Conservation (phyloP, 2,329 filamentous ascomycete genomes). For the Cladobotryum protrusum region DNA sequence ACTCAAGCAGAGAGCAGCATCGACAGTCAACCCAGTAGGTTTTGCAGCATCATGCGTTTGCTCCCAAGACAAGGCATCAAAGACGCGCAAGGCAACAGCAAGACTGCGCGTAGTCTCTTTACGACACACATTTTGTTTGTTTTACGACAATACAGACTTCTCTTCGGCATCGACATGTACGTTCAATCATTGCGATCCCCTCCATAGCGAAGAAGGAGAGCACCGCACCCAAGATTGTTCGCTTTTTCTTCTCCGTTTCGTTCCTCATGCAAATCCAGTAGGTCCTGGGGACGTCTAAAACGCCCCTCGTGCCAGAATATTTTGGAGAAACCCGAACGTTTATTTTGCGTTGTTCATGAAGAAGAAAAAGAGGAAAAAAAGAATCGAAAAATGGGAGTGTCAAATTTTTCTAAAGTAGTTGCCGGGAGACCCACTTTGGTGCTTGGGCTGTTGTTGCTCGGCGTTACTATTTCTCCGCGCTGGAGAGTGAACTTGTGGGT, state of each 20-base stretch:
- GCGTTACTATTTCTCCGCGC: background rate
- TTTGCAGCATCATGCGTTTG: no score
- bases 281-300: slow-evolving; percentile 39
- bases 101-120: no score
- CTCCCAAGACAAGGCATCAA: no score
- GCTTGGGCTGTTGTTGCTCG: background rate
- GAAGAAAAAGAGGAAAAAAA: slow-evolving; percentile 23
- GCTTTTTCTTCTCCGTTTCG: slow-evolving; percentile 47
- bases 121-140: no score
- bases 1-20: no score
- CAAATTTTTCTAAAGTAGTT: slow-evolving; percentile 14
- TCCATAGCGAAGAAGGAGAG: slow-evolving; percentile 41
- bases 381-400: slow-evolving; percentile 9
- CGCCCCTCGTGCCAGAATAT: slow-evolving; percentile 43
- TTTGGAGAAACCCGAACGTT: slow-evolving; percentile 36
- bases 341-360: slow-evolving; percentile 44
- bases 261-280: slow-evolving; percentile 36
- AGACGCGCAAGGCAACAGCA: no score
- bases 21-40: no score
- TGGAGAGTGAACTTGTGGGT: no score
- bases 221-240: slow-evolving; percentile 57
- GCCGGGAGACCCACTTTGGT: background rate
- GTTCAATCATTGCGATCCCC: slow-evolving; percentile 56
- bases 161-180: slow-evolving; percentile 34
- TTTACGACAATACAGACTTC: no score